A percentile compares a stretch with the other conserved stretches of the same genome.
Conservation (phyloP, 2,329 filamentous ascomycete species). For the Neofusicoccum kwambonambiense region DNA sequence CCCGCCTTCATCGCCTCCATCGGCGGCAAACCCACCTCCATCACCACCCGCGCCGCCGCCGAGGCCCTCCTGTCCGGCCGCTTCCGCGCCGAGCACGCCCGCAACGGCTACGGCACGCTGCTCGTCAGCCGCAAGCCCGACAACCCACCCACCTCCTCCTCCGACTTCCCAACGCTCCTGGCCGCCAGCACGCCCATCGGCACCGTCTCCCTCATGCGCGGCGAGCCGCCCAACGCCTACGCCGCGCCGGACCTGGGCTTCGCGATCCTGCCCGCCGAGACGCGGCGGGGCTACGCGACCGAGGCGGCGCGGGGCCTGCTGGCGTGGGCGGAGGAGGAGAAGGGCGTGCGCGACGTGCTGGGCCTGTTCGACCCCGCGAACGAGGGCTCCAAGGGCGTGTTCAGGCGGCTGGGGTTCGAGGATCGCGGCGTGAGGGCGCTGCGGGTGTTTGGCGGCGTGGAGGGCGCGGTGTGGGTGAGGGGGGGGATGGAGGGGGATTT, state of each 20-base stretch:
- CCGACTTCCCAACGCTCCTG: background rate
- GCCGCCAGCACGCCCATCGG: conserved; percentile 25
- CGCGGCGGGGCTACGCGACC: conserved; percentile 26
- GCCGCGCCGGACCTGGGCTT: conserved; percentile 28
- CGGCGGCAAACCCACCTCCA: conserved; percentile 19
- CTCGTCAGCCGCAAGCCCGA: conserved; percentile 26
- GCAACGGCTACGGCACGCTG: conserved; percentile 31
- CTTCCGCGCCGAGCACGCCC: conserved; percentile 23
- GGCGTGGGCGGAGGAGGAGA: conserved; percentile 12
- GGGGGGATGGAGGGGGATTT: conserved; percentile 19
- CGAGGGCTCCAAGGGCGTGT: conserved; percentile 22
- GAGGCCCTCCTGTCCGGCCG: conserved; percentile 12
- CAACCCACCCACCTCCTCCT: background rate
- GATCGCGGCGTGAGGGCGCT: conserved; percentile 20
- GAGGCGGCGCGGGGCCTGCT: conserved; percentile 20
- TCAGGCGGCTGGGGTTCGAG: conserved; percentile 26
- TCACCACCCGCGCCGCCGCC: conserved; percentile 23
- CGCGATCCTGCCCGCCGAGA: conserved; percentile 17
- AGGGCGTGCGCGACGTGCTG: conserved; percentile 9
- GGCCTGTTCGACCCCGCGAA: conserved; percentile 25
- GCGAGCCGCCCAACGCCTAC: conserved; percentile 20
- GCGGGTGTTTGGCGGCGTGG: conserved; percentile 16
- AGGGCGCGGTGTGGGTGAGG: conserved; percentile 21
- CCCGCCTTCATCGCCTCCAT: conserved; percentile 24
- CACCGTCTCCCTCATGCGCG: conserved; percentile 26